These are phyloP conservation scores for Cystobasidiaceae sp. DNA, from an alignment of 1,284 basidiomycete genomes.

Conservation along the genomic window DNA sequence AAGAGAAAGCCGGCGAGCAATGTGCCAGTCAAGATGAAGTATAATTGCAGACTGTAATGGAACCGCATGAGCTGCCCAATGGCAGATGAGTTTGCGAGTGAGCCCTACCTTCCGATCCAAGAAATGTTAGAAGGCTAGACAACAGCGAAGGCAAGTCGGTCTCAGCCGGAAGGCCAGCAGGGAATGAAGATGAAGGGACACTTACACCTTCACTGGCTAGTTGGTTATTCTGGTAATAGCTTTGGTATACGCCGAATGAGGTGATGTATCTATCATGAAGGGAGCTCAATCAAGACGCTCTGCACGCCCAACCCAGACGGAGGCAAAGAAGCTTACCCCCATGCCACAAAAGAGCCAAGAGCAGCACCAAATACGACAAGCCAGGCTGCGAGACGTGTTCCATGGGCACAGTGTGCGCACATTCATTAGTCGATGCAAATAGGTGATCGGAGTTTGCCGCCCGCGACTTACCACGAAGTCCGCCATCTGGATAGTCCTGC, in stretches of 20 bases:
- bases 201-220: slow-evolving; percentile 5
- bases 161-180: no score
- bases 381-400: slow-evolving; percentile 7
- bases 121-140: slow-evolving; percentile 21
- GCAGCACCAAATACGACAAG: slow-evolving; percentile 14
- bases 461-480: slow-evolving; percentile 6
- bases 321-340: neutral
- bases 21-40: slow-evolving; percentile 7
- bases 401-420: no score
- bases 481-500: slow-evolving; percentile 25
- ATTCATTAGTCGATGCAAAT: neutral
- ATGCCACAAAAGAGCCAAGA: slow-evolving; percentile 11
- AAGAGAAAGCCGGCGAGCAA: slow-evolving; percentile 22
- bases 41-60: slow-evolving; percentile 7
- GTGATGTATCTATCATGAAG: slow-evolving; percentile 14
- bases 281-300: neutral
- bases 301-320: no score
- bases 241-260: slow-evolving; percentile 27
- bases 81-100: no score
- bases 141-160: neutral
- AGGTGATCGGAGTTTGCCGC: neutral
- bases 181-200: neutral
- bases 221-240: slow-evolving; percentile 18
- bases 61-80: no score
- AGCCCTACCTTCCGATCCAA: no score